Percentiles rank a stretch among this genome's conserved stretches.
Conservation (phyloP, 768 basidiomycete genomes). For the Pleurotus pulmonarius region DNA sequence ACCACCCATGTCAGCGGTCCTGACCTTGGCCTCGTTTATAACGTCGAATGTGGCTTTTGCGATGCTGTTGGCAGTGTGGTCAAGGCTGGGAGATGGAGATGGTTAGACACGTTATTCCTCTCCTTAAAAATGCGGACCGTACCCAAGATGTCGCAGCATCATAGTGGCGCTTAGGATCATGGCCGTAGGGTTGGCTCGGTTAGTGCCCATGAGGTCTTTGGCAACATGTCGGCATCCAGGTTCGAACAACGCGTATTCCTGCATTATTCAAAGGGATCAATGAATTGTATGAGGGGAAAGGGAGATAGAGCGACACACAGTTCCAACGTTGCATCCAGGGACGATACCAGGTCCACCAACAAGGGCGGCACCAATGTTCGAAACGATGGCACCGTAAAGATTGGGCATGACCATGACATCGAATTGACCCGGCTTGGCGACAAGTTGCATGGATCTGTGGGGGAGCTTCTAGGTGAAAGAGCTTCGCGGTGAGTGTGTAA, state of each 20-base stretch:
- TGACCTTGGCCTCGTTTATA: slow-evolving; percentile 81
- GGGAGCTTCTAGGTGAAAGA: slow-evolving; percentile 3
- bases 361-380: slow-evolving; percentile 97
- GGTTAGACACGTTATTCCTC: background rate
- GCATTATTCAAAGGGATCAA: slow-evolving; percentile 7
- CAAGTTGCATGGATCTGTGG: slow-evolving; percentile 95
- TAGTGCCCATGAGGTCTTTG: slow-evolving; percentile 93
- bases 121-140: slow-evolving; percentile 23
- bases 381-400: slow-evolving; percentile 94
- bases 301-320: slow-evolving; percentile 41
- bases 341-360: slow-evolving; percentile 98
- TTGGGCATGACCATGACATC: slow-evolving; percentile 99
- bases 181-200: slow-evolving; percentile 94
- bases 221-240: slow-evolving; percentile 97
- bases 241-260: slow-evolving; percentile 98
- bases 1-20: slow-evolving; percentile 96
- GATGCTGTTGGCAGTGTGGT: slow-evolving; percentile 90
- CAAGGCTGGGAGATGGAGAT: slow-evolving; percentile 55
- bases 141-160: slow-evolving; percentile 97
- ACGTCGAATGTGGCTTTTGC: slow-evolving; percentile 91
- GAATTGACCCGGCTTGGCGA: slow-evolving; percentile 92
- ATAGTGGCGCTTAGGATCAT: slow-evolving; percentile 97
- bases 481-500: background rate
- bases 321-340: slow-evolving; percentile 96
- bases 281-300: no score